Evolutionary conservation across 2,329 filamentous ascomycete species (phyloP).

Genomic region (Xylaria sp.): DNA sequence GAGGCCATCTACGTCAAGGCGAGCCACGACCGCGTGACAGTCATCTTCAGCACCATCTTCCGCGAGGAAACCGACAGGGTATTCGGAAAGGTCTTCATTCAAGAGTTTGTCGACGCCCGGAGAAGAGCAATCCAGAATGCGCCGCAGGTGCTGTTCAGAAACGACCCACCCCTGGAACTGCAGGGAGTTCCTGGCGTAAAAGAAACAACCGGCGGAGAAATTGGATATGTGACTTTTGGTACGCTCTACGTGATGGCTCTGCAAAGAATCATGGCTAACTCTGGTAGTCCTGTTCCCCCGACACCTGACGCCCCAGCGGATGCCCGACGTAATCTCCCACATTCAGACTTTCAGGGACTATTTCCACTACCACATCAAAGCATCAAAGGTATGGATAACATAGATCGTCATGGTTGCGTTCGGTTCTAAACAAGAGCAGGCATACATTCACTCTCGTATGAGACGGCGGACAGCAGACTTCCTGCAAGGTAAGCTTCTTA

Average conservation of each 20-base stretch:
- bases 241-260: conserved; percentile 34
- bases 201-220: conserved; percentile 79
- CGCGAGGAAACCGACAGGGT: conserved; percentile 97
- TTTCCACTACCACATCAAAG: conserved; percentile 99
- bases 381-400: conserved; percentile 75
- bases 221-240: conserved; percentile 99
- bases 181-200: conserved; percentile 86
- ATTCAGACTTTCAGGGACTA: conserved; percentile 99
- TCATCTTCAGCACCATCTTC: conserved; percentile 99
- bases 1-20: conserved; percentile 99
- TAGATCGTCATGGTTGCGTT: background rate
- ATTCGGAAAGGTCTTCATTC: conserved; percentile 97
- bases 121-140: conserved; percentile 97
- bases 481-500: conserved; percentile 79
- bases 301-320: conserved; percentile 88
- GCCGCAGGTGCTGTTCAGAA: conserved; percentile 94
- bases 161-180: conserved; percentile 91
- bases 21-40: conserved; percentile 94
- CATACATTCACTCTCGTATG: conserved; percentile 99
- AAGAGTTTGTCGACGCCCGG: conserved; percentile 97
- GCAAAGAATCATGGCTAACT: conserved; percentile 32
- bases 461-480: conserved; percentile 97
- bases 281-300: conserved; percentile 87
- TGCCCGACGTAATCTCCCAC: conserved; percentile 96
- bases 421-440: conserved; percentile 53